Percentiles rank a stretch among this genome's conserved stretches.
Conservation (phyloP, 139 green algal species). For the Chlamydomonas sphaeroides region DNA sequence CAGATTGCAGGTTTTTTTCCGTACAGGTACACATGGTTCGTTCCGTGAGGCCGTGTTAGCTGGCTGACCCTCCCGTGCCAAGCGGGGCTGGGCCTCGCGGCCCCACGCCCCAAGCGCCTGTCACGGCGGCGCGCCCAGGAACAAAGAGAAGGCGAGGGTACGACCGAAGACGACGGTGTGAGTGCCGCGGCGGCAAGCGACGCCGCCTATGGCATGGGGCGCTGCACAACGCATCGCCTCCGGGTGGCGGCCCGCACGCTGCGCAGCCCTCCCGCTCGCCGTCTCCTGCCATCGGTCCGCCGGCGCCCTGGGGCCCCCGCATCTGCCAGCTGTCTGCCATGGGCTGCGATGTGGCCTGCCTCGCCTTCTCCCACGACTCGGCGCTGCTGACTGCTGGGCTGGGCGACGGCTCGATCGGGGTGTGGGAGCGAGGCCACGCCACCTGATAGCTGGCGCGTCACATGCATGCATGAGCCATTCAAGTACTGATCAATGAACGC, state of each 20-base stretch:
- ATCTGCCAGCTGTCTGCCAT: neutral
- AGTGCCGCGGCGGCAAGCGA: no score
- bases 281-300: neutral
- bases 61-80: neutral
- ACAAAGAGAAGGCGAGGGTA: neutral
- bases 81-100: neutral
- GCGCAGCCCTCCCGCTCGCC: neutral
- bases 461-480: no score
- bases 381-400: neutral
- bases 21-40: neutral
- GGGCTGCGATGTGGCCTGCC: neutral
- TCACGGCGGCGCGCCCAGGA: neutral
- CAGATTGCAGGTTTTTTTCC: no score
- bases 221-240: no score
- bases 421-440: no score
- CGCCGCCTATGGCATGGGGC: no score
- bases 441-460: no score
- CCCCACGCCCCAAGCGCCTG: no score
- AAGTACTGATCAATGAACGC: no score
- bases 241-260: neutral
- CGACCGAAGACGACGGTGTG: no score
- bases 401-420: neutral
- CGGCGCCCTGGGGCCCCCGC: neutral
- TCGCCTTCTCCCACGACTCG: conserved; percentile 6
- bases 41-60: neutral